Conservation (phyloP, 495 filamentous ascomycete genomes). For the Pyronema domesticum region DNA sequence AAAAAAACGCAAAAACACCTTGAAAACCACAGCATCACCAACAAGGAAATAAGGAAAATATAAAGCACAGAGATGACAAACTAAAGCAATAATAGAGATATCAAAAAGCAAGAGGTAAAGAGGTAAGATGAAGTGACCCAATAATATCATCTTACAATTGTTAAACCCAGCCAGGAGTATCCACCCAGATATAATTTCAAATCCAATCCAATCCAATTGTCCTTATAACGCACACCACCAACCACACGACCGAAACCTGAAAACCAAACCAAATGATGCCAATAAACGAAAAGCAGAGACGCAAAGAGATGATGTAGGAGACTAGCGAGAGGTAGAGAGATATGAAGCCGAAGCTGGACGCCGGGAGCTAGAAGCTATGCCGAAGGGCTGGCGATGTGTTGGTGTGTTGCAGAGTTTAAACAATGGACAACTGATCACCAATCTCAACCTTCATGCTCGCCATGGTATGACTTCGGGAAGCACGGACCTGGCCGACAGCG, state of each 20-base stretch:
- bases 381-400: too few species aligned
- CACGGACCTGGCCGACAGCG: slow-evolving; percentile 17
- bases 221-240: neutral
- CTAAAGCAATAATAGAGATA: neutral
- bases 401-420: too few species aligned
- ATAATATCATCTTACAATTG: neutral
- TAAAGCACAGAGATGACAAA: neutral
- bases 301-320: too few species aligned
- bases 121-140: neutral
- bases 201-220: too few species aligned
- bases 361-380: too few species aligned
- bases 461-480: slow-evolving; percentile 18
- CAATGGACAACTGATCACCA: slow-evolving; percentile 1
- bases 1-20: neutral
- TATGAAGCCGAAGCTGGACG: too few species aligned
- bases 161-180: neutral
- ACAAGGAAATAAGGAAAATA: neutral
- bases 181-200: too few species aligned
- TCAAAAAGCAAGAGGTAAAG: neutral
- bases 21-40: neutral
- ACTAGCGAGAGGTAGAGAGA: too few species aligned
- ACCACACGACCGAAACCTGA: neutral
- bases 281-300: too few species aligned
- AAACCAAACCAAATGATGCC: neutral
- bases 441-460: slow-evolving; percentile 23